A percentile compares a stretch with the other conserved stretches of the same genome.
phyloP scores from a whole-genome alignment of 371 early-diverging fungal genomes.

The Mortierella sp. region DNA sequence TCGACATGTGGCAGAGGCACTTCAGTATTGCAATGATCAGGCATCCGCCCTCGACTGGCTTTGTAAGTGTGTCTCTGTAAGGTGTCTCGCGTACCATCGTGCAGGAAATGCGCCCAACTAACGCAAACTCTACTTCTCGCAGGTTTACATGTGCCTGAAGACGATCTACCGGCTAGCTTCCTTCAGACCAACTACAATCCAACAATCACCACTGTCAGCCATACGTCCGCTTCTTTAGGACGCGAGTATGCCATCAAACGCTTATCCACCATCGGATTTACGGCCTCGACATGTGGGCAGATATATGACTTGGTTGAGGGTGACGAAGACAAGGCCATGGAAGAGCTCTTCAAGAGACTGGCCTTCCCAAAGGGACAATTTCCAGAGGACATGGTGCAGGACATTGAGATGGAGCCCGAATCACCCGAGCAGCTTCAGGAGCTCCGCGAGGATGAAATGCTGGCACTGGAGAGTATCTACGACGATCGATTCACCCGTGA shows the following conservation, averaged over 20 bases:
- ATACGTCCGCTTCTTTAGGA: slow-evolving; percentile 66
- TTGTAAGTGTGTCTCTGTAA: slow-evolving; percentile 73
- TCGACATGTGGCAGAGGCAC: slow-evolving; percentile 81
- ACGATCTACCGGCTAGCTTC: slow-evolving; percentile 76
- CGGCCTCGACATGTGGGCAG: slow-evolving; percentile 59
- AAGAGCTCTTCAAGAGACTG: slow-evolving; percentile 59
- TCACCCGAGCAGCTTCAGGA: slow-evolving; percentile 58
- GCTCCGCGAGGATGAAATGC: slow-evolving; percentile 63
- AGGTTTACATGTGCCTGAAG: slow-evolving; percentile 90
- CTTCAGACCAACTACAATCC: slow-evolving; percentile 71
- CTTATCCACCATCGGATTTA: slow-evolving; percentile 73
- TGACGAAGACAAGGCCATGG: slow-evolving; percentile 67
- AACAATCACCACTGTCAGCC: slow-evolving; percentile 68
- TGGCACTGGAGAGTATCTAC: slow-evolving; percentile 78
- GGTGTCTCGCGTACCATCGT: too few relatives aligned
- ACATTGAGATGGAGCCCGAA: slow-evolving; percentile 55
- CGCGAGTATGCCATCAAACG: slow-evolving; percentile 74
- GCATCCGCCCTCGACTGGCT: slow-evolving; percentile 86
- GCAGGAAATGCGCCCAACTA: too few relatives aligned
- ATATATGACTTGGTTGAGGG: slow-evolving; percentile 58
- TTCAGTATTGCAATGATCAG: slow-evolving; percentile 66
- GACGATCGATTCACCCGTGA: slow-evolving; percentile 57
- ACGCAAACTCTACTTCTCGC: too few relatives aligned
- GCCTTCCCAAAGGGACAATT: slow-evolving; percentile 39
- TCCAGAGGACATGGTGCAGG: slow-evolving; percentile 53